Evolutionary conservation across 1,139 yeast species (phyloP).

Genomic region (Lodderomyces theae): DNA sequence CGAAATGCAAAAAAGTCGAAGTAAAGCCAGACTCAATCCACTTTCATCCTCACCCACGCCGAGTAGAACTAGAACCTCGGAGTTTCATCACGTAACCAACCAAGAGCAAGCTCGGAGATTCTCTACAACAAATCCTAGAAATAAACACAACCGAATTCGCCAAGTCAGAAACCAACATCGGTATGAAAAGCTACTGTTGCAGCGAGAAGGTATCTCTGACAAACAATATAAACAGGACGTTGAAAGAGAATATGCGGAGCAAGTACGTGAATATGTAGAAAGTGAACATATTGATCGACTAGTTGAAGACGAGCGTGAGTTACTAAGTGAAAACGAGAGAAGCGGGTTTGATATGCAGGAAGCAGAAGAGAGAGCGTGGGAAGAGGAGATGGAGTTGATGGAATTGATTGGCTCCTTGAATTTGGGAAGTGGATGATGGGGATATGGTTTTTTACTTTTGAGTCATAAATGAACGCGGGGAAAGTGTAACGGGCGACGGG

Average conservation of each 20-base stretch:
- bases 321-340: constrained; percentile 5
- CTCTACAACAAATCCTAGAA: constrained; percentile 20
- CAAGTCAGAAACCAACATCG: constrained; percentile 30
- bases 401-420: constrained; percentile 12
- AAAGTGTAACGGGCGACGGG: too few relatives aligned
- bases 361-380: constrained; percentile 12
- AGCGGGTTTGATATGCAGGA: constrained; percentile 10
- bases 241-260: constrained; percentile 19
- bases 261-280: constrained; percentile 17
- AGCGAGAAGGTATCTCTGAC: constrained; percentile 26
- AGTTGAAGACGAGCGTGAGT: constrained; percentile 29
- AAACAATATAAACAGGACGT: constrained; percentile 22
- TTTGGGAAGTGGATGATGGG: neutral
- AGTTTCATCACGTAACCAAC: constrained; percentile 1
- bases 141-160: constrained; percentile 27
- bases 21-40: constrained; percentile 3
- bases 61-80: neutral
- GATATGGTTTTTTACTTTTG: too few relatives aligned
- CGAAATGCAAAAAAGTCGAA: constrained; percentile 2
- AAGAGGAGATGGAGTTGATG: constrained; percentile 12
- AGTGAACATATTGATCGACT: constrained; percentile 28
- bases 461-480: too few relatives aligned
- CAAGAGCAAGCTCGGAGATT: neutral
- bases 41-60: constrained; percentile 3
- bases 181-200: constrained; percentile 21